phyloP scores from a whole-genome alignment of 2,329 filamentous ascomycete genomes.

The Trichoderma oligosporum region DNA sequence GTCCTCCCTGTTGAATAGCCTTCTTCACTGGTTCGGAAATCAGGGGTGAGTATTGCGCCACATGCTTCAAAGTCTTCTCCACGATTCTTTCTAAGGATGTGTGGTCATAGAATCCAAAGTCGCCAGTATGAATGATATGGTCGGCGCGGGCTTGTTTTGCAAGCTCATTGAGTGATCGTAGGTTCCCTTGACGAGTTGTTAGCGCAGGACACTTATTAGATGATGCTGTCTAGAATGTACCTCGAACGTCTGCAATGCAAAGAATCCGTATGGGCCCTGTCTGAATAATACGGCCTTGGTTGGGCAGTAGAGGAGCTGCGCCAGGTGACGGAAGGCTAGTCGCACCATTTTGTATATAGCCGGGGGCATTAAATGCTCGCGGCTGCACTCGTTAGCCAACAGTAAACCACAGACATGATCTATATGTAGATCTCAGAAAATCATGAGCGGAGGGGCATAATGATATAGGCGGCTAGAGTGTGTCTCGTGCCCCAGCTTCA shows the following conservation, averaged over 20 bases:
- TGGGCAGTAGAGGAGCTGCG: slow-evolving; percentile 62
- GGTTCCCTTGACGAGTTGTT: slow-evolving; percentile 65
- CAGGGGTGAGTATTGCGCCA: slow-evolving; percentile 95
- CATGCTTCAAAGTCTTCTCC: slow-evolving; percentile 97
- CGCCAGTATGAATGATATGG: slow-evolving; percentile 97
- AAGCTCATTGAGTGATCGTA: slow-evolving; percentile 92
- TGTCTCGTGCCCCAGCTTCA: not conserved
- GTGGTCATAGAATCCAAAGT: slow-evolving; percentile 98
- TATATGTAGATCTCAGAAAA: not conserved
- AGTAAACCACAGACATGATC: not conserved
- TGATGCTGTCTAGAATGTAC: slow-evolving; percentile 38
- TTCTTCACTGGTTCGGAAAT: slow-evolving; percentile 75
- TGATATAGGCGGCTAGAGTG: not conserved
- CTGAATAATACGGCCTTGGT: slow-evolving; percentile 64
- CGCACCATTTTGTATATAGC: slow-evolving; percentile 63
- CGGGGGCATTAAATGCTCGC: slow-evolving; percentile 47
- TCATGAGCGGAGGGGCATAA: not conserved
- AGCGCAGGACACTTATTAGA: slow-evolving; percentile 8
- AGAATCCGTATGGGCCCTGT: slow-evolving; percentile 63
- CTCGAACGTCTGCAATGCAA: slow-evolving; percentile 70
- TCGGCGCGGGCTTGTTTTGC: slow-evolving; percentile 92
- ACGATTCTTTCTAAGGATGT: slow-evolving; percentile 94
- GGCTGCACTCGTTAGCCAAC: slow-evolving; percentile 33
- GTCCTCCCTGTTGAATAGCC: slow-evolving; percentile 60
- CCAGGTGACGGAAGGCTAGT: slow-evolving; percentile 51